phyloP scores from a whole-genome alignment of 2,329 filamentous ascomycete genomes.

The Aspergillaceae sp. region DNA sequence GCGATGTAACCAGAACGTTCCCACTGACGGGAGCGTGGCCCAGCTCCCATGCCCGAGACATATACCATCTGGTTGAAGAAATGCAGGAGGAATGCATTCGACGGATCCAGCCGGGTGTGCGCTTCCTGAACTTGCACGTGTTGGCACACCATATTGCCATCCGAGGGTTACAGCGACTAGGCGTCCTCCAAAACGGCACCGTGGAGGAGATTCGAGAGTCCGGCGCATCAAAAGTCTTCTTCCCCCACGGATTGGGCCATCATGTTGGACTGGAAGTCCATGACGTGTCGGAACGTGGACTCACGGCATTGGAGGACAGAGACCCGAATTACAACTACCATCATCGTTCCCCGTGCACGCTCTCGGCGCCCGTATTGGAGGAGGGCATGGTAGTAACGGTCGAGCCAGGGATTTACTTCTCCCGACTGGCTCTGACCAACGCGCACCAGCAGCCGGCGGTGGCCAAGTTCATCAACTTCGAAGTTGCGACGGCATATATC shows the following conservation, averaged over 20 bases:
- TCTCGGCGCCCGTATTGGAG: conserved; percentile 33
- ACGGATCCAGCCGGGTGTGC: conserved; percentile 62
- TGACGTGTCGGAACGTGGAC: conserved; percentile 31
- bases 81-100: conserved; percentile 78
- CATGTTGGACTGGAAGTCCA: conserved; percentile 45
- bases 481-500: conserved; percentile 31
- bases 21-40: conserved; percentile 57
- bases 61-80: conserved; percentile 73
- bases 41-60: conserved; percentile 58
- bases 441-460: conserved; percentile 19
- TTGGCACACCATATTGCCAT: conserved; percentile 76
- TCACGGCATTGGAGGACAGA: conserved; percentile 21
- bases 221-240: conserved; percentile 32
- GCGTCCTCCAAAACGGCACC: conserved; percentile 59
- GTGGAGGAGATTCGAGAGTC: conserved; percentile 41
- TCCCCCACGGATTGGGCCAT: conserved; percentile 48
- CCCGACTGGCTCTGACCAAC: conserved; percentile 28
- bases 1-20: conserved; percentile 75
- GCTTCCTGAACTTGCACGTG: conserved; percentile 75
- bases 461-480: conserved; percentile 32
- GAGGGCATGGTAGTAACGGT: conserved; percentile 50
- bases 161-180: conserved; percentile 64
- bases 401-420: conserved; percentile 45
- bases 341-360: conserved; percentile 18
- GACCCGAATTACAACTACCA: not conserved